Evolutionary conservation across 2,329 filamentous ascomycete species (phyloP), one percentile per base, ranked within the genome.

Genomic region (Nigrospora sphaerica): DNA sequence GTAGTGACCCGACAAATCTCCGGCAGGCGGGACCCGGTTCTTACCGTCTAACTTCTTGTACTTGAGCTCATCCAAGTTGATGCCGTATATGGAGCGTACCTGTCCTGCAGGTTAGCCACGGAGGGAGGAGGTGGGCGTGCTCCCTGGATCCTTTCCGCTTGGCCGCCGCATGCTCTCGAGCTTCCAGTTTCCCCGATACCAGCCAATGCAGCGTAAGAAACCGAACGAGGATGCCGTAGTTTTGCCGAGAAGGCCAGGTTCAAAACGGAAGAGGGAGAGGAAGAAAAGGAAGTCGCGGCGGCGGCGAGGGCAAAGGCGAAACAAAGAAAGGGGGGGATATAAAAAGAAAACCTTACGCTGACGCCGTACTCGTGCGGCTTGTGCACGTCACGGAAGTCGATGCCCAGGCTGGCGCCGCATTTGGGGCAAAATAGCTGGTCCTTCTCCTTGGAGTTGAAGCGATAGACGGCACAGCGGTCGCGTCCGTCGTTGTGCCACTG

Each of bases 351-450:
- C 60, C 68, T 50, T 49, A 74, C 71, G 48, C 66, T 74, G 46
- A 75, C 64, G 4, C 71, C 72, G 49, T 71, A 74, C 1, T 49
- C 51, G 37, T 62, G 58, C 6, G 58, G 55, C 43, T 49, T 49
- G 16, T 46, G 42, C 3, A 46, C 43, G 18, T 62, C 58, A n/a
- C 53, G 49, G 50, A 73, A 74, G 51, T 75, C 72, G 47, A 75
- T 72, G 1, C 68, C 70, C 16, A 75, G 59, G 50, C 70, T 73
- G 28, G 66, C 59, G 13, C 72, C 71, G 54, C 72, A 75, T 49
- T 66, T 64, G 31, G 64, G 63, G 49, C 72, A 75, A 52, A 74
- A 75, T 61, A 75, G 64, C 54, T 74, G 72, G 49, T 73, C 70
- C 49, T 68, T 70, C 38, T 57, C 47, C 56, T 72, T 71, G 39